phyloP scores from a whole-genome alignment of 108 stramenopile genomes.

The Schizochytrium sp. region DNA sequence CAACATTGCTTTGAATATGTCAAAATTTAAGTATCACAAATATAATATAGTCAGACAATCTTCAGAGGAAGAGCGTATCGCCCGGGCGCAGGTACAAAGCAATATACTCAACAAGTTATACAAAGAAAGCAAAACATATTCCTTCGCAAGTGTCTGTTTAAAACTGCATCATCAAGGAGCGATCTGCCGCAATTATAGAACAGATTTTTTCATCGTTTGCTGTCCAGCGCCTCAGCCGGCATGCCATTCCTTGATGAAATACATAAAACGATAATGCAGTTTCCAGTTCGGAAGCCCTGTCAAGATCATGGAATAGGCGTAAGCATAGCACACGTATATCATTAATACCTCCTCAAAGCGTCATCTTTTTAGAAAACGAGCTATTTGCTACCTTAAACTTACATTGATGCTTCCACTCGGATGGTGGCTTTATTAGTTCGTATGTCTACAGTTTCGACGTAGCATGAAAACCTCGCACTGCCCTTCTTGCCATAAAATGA shows the following conservation, averaged over 20 bases:
- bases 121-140: no score
- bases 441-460: constrained; percentile 8
- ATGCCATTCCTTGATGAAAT: background rate
- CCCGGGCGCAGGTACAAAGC: no score
- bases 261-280: background rate
- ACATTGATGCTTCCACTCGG: background rate
- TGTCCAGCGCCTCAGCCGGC: background rate
- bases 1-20: no score
- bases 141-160: no score
- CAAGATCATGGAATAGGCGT: background rate
- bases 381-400: background rate
- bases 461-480: background rate
- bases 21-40: no score
- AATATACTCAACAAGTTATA: no score
- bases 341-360: background rate
- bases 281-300: background rate
- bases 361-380: background rate
- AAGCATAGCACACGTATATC: background rate
- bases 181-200: no score
- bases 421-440: background rate
- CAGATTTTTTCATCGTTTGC: background rate
- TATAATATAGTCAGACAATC: no score
- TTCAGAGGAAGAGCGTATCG: no score
- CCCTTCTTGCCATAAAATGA: background rate
- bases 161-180: no score